Conservation (phyloP, 352 stramenopile genomes). For the Phytophthora citricola region DNA sequence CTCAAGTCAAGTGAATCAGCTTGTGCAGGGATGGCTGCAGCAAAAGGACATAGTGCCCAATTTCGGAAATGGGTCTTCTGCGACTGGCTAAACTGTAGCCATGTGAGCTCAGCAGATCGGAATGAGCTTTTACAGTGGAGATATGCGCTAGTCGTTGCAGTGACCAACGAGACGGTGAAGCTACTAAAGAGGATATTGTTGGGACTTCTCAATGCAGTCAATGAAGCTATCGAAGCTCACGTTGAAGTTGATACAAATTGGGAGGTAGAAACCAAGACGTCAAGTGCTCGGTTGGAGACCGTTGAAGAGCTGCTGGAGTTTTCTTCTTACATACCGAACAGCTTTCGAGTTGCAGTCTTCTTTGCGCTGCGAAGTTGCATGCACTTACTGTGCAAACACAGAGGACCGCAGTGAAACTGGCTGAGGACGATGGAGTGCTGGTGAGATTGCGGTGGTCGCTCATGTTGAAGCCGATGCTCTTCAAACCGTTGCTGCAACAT, state of each 20-base stretch:
- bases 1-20: slow-evolving; percentile 24
- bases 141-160: slow-evolving; percentile 41
- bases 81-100: slow-evolving; percentile 35
- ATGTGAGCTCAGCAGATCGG: slow-evolving; percentile 20
- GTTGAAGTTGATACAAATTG: slow-evolving; percentile 1
- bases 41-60: slow-evolving; percentile 6
- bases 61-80: slow-evolving; percentile 52
- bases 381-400: slow-evolving; percentile 24
- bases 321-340: slow-evolving; percentile 44
- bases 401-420: slow-evolving; percentile 21
- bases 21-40: slow-evolving; percentile 43
- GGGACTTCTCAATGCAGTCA: slow-evolving; percentile 26
- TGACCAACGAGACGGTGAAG: slow-evolving; percentile 35
- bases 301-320: slow-evolving; percentile 51
- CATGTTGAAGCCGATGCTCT: slow-evolving; percentile 50
- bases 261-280: neutral
- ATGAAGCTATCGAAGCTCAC: slow-evolving; percentile 8
- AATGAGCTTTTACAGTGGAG: slow-evolving; percentile 39
- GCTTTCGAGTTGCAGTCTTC: slow-evolving; percentile 38
- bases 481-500: slow-evolving; percentile 46
- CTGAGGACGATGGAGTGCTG: slow-evolving; percentile 29
- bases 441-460: slow-evolving; percentile 52
- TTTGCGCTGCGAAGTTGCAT: slow-evolving; percentile 58
- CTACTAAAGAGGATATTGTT: slow-evolving; percentile 38
- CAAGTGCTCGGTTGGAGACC: slow-evolving; percentile 5